Evolutionary conservation across 1,284 basidiomycete species (phyloP).

Genomic region (Ceratobasidium sp.): DNA sequence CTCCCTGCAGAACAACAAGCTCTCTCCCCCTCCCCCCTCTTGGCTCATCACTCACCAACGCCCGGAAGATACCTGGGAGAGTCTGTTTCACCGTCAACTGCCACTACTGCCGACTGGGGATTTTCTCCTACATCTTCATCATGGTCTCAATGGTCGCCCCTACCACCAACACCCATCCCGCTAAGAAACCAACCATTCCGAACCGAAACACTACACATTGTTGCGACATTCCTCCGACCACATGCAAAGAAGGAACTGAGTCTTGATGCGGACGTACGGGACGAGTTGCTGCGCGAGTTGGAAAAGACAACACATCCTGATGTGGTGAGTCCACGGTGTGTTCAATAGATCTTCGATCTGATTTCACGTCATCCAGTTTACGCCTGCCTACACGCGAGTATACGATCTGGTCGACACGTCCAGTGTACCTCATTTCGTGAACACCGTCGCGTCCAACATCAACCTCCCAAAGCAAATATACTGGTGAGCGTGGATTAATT

Average conservation of each 20-base stretch:
- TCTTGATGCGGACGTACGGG: conserved; percentile 50
- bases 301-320: conserved; percentile 53
- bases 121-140: conserved; percentile 9
- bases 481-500: conserved; percentile 47
- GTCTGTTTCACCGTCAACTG: neutral
- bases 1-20: conserved; percentile 45
- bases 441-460: conserved; percentile 49
- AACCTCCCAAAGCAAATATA: conserved; percentile 54
- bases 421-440: conserved; percentile 51
- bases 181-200: conserved; percentile 48
- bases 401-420: conserved; percentile 49
- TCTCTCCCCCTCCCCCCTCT: conserved; percentile 44
- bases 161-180: conserved; percentile 14
- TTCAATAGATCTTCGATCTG: neutral
- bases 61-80: neutral
- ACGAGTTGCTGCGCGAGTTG: conserved; percentile 49
- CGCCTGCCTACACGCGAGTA: conserved; percentile 51
- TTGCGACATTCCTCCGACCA: conserved; percentile 54
- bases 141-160: conserved; percentile 21
- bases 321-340: conserved; percentile 47
- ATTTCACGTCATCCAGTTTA: conserved; percentile 47
- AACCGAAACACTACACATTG: conserved; percentile 49
- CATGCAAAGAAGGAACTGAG: conserved; percentile 51
- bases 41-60: neutral
- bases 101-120: neutral